Base-by-base conservation (phyloP, 148 eudicot species). In the Camellia sinensis region DNA sequence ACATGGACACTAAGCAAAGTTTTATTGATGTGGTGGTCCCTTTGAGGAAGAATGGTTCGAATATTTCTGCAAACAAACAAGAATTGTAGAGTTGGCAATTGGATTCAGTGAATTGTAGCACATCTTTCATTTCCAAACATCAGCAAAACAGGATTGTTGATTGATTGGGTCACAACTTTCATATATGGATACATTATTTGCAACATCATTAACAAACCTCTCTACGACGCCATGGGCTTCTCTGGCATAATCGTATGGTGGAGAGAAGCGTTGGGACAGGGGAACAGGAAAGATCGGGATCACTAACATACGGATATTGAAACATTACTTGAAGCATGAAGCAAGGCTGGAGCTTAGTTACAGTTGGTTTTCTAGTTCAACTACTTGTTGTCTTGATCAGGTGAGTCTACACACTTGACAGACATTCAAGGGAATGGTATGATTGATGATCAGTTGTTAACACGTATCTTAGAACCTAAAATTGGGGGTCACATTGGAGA, bases 61-160 rank as follows among this genome's bases (percentile, higher is more conserved):
- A 61, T 6, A 62, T 63, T 63, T 15, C 53, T 37, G 61, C 71
- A 72, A 80, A 15, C 77, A 21, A 64, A 18, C 82, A 62, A 37
- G 69, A 18, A 52, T n/a, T 67, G 6, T 78, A 43, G 69, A 9
- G 56, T 19, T 75, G 78, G 78, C 7, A 44, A 67, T 78, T 48
- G 52, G 52, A 44, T 41, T 44, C 46, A 5, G 15, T 17, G 17
- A 67, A 67, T 67, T 11, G n/a, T 41, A 40, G 46, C 41, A 67
- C 41, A 22, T 40, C 40, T 64, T 29, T 64, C 7, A 22, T 22
- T 21, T 6, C 67, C 67, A 12, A 65, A 29, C 9, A n/a, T 6
- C 13, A 5, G 19, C 15, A 44, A 14, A 56, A 40, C 29, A 57
- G 13, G 77, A 74, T 41, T 40, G 46, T 75, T n/a, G 78, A 75